Evolutionary conservation across 192 early-diverging fungal species (phyloP).

Genomic region (Coemansia sp.): DNA sequence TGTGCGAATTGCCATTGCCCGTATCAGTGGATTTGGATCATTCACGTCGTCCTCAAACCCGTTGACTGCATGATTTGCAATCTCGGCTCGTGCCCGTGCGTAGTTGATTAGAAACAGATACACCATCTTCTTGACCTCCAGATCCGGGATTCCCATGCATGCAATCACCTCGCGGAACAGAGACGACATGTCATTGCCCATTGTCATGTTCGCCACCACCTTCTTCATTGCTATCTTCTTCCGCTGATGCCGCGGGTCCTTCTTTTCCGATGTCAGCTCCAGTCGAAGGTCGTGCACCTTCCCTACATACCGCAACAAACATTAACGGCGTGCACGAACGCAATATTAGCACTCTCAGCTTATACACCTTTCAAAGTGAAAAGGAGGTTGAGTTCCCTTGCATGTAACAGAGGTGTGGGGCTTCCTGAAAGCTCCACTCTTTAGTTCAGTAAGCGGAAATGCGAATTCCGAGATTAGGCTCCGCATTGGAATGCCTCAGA

Average conservation of each 20-base stretch:
- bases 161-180: slow-evolving; percentile 89
- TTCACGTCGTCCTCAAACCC: slow-evolving; percentile 98
- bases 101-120: slow-evolving; percentile 99
- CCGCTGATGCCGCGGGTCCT: slow-evolving; percentile 74
- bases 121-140: slow-evolving; percentile 97
- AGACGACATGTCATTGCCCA: slow-evolving; percentile 98
- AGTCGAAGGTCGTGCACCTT: slow-evolving; percentile 87
- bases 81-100: slow-evolving; percentile 92
- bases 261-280: slow-evolving; percentile 84
- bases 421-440: not conserved
- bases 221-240: slow-evolving; percentile 88
- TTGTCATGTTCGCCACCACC: slow-evolving; percentile 99
- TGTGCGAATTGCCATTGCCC: slow-evolving; percentile 93
- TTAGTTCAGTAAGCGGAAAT: not conserved
- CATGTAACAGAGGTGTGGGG: not conserved
- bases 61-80: slow-evolving; percentile 95
- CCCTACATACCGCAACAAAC: slow-evolving; percentile 53
- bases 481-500: not conserved
- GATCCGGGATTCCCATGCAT: slow-evolving; percentile 89
- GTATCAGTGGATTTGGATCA: slow-evolving; percentile 90
- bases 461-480: not conserved
- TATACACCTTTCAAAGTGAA: not conserved
- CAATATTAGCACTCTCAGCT: slow-evolving; percentile 2
- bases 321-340: not conserved
- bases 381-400: not conserved